Conservation (phyloP, 1,284 basidiomycete genomes). For the Hypsizygus ulmarius region DNA sequence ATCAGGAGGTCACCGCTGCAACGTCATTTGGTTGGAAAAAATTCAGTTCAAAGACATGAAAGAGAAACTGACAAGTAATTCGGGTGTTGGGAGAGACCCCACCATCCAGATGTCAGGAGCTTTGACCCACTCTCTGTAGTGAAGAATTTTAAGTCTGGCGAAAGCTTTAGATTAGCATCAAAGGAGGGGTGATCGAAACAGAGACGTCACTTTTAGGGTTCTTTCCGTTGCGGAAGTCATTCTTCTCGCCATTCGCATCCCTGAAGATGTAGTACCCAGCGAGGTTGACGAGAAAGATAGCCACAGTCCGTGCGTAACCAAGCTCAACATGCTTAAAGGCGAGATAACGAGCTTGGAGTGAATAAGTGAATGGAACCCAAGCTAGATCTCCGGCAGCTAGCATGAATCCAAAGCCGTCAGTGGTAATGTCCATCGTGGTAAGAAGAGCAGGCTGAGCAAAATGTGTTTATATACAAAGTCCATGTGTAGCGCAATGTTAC, state of each 20-base stretch:
- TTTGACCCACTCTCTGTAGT: slow-evolving; percentile 86
- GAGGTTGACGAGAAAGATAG: slow-evolving; percentile 68
- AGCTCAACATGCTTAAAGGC: slow-evolving; percentile 86
- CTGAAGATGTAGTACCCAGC: slow-evolving; percentile 94
- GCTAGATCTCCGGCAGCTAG: slow-evolving; percentile 89
- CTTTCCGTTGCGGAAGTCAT: slow-evolving; percentile 88
- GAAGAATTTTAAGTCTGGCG: slow-evolving; percentile 79
- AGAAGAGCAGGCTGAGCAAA: slow-evolving; percentile 71
- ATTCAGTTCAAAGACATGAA: not conserved
- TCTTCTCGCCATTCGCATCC: slow-evolving; percentile 89
- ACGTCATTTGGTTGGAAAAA: slow-evolving; percentile 2
- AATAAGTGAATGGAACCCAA: slow-evolving; percentile 96
- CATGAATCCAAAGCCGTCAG: slow-evolving; percentile 99
- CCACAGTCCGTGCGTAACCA: slow-evolving; percentile 58
- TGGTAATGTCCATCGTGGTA: slow-evolving; percentile 97
- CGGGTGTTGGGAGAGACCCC: slow-evolving; percentile 93
- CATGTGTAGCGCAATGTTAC: slow-evolving; percentile 1
- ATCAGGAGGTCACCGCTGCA: slow-evolving; percentile 82
- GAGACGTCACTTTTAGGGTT: slow-evolving; percentile 83
- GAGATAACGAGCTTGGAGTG: slow-evolving; percentile 91
- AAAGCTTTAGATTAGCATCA: slow-evolving; percentile 5
- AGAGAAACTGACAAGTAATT: slow-evolving; percentile 74
- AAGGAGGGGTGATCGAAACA: not conserved
- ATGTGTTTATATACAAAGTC: slow-evolving; percentile 2
- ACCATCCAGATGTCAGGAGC: slow-evolving; percentile 95